Evolutionary conservation across 139 green algal genomes (phyloP).

Genomic region (Bryopsis sp.): DNA sequence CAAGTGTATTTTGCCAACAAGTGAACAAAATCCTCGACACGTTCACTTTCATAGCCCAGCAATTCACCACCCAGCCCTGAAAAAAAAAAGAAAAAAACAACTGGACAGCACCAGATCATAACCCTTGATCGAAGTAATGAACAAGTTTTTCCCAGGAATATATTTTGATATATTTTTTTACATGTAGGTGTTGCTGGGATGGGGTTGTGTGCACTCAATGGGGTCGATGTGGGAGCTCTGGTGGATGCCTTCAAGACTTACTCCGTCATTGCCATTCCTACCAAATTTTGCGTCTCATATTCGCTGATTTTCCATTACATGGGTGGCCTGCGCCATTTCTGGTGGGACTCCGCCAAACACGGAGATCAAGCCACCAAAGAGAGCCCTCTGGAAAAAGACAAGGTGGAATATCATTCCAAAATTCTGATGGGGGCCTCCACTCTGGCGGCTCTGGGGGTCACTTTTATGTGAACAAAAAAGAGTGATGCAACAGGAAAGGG

Average conservation of each 20-base stretch:
- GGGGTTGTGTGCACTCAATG: constrained; percentile 20
- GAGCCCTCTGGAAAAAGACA: constrained; percentile 20
- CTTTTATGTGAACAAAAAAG: no score
- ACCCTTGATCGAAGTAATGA: no score
- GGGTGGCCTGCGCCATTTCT: constrained; percentile 68
- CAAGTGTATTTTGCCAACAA: no score
- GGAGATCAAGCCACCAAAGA: constrained; percentile 41
- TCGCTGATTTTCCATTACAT: constrained; percentile 88
- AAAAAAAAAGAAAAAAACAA: no score
- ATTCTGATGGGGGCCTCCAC: constrained; percentile 19
- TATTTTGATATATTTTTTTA: constrained; percentile 5
- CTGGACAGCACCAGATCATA: no score
- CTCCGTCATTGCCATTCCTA: constrained; percentile 55
- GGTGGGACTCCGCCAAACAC: constrained; percentile 74
- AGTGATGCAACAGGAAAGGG: no score
- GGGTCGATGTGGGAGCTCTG: constrained; percentile 2
- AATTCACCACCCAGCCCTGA: no score
- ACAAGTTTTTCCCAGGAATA: no score
- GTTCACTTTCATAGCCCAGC: no score
- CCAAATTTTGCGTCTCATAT: constrained; percentile 64
- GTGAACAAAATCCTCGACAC: no score
- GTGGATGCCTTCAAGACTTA: constrained; percentile 47
- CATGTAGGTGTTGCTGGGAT: constrained; percentile 49
- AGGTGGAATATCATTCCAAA: constrained; percentile 20
- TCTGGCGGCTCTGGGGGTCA: neutral